Evolutionary conservation across 352 stramenopile species (phyloP).

Genomic region (Thalassiosira mediterranea): DNA sequence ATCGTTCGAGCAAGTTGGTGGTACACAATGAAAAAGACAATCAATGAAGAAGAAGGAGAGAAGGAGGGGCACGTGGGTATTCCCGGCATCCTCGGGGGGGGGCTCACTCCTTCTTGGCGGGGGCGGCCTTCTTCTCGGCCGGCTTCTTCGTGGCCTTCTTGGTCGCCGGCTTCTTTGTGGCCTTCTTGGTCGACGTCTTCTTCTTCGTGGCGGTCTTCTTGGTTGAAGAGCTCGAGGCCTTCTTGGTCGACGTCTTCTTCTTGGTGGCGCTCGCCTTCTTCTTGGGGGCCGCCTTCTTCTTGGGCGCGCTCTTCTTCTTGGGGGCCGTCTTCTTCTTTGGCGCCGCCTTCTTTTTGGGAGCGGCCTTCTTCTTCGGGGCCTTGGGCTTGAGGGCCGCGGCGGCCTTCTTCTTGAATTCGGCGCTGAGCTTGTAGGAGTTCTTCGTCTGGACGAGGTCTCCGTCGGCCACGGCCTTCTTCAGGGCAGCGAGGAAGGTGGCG

Average conservation of each 20-base stretch:
- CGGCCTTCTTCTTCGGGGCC: constrained; percentile 34
- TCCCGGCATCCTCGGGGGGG: too few species aligned
- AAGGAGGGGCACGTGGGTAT: too few species aligned
- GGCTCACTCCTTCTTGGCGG: background rate
- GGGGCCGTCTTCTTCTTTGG: background rate
- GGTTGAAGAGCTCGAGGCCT: background rate
- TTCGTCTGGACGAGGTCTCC: constrained; percentile 91
- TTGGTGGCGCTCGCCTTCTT: background rate
- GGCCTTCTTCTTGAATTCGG: constrained; percentile 88
- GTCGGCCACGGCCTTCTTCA: constrained; percentile 89
- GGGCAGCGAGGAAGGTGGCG: constrained; percentile 75
- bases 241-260: background rate
- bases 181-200: background rate
- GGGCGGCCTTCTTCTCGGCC: background rate
- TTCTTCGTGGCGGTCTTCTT: background rate
- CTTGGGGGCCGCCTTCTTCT: background rate
- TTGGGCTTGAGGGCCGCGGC: constrained; percentile 8
- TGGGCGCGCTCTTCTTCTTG: background rate
- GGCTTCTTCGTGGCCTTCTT: background rate
- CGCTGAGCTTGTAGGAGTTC: constrained; percentile 92
- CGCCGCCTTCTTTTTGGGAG: background rate
- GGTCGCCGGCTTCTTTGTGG: background rate
- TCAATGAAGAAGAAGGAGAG: too few species aligned
- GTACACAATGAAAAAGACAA: too few species aligned
- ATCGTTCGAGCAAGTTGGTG: too few species aligned